Percentiles rank a stretch among this genome's conserved stretches.
Conservation (phyloP, 2,329 filamentous ascomycete genomes). For the Dryadomyces sulphureus region DNA sequence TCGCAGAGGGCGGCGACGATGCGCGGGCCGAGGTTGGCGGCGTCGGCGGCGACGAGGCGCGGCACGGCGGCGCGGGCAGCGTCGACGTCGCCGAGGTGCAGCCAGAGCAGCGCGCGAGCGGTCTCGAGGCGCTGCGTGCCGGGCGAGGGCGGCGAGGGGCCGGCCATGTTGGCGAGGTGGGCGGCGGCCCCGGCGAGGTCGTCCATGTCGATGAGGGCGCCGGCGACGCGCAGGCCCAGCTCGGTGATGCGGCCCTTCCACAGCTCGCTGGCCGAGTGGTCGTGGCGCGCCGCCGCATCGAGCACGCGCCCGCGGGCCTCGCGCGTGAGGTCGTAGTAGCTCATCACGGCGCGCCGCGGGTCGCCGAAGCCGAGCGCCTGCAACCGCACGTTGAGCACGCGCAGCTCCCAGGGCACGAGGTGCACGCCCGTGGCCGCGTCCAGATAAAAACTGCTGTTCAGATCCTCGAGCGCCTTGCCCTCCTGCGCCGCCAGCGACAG, state of each 20-base stretch:
- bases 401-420: slow-evolving; percentile 75
- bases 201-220: slow-evolving; percentile 69
- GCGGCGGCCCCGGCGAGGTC: slow-evolving; percentile 67
- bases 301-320: slow-evolving; percentile 54
- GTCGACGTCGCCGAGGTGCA: slow-evolving; percentile 64
- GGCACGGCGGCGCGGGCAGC: slow-evolving; percentile 44
- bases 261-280: slow-evolving; percentile 39
- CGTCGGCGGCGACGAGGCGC: slow-evolving; percentile 4
- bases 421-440: slow-evolving; percentile 34
- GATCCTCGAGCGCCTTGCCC: slow-evolving; percentile 47
- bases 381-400: slow-evolving; percentile 68
- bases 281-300: slow-evolving; percentile 26
- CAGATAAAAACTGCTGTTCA: slow-evolving; percentile 42
- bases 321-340: slow-evolving; percentile 73
- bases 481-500: slow-evolving; percentile 54
- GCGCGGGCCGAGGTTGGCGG: slow-evolving; percentile 20
- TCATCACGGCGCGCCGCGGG: slow-evolving; percentile 69
- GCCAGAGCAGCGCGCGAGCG: slow-evolving; percentile 52
- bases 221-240: slow-evolving; percentile 52
- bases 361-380: slow-evolving; percentile 81
- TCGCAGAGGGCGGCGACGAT: slow-evolving; percentile 54
- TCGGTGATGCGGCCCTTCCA: slow-evolving; percentile 66
- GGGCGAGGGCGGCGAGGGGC: slow-evolving; percentile 14
- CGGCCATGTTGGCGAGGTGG: slow-evolving; percentile 49
- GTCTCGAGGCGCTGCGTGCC: slow-evolving; percentile 22